phyloP scores from a whole-genome alignment of 768 basidiomycete genomes.

The Podaxis sp. region DNA sequence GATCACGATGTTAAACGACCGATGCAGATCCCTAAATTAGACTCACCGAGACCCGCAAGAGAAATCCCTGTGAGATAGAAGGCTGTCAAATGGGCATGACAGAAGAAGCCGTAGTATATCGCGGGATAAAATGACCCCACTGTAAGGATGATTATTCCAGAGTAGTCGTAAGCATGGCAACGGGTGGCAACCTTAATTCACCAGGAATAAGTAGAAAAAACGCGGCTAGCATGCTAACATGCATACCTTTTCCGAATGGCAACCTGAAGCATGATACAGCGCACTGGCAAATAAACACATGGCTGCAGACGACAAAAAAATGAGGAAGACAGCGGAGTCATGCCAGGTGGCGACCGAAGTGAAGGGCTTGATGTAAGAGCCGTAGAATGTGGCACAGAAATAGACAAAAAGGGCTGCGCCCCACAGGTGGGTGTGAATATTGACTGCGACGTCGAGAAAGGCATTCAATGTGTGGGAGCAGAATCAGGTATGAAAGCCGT shows the following conservation, averaged over 20 bases:
- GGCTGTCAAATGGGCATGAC: slow-evolving; percentile 50
- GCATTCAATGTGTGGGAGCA: slow-evolving; percentile 13
- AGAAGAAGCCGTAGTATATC: slow-evolving; percentile 79
- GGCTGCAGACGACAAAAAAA: slow-evolving; percentile 72
- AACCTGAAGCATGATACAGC: slow-evolving; percentile 67
- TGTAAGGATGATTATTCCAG: slow-evolving; percentile 77
- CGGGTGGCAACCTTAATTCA: slow-evolving; percentile 48
- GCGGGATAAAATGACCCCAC: slow-evolving; percentile 79
- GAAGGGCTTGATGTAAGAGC: slow-evolving; percentile 43
- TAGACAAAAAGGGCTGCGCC: slow-evolving; percentile 61
- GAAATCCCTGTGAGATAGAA: slow-evolving; percentile 55
- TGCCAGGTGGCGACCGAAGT: slow-evolving; percentile 55
- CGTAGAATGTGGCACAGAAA: slow-evolving; percentile 52
- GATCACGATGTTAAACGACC: slow-evolving; percentile 18
- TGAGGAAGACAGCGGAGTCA: slow-evolving; percentile 56
- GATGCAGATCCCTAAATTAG: slow-evolving; percentile 21
- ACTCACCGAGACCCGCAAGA: slow-evolving; percentile 58
- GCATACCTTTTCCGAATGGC: slow-evolving; percentile 69
- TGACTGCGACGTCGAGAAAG: slow-evolving; percentile 46
- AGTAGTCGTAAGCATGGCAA: slow-evolving; percentile 72
- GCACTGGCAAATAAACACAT: slow-evolving; percentile 73
- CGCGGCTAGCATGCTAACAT: slow-evolving; percentile 18
- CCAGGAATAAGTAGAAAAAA: slow-evolving; percentile 16
- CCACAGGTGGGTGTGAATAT: slow-evolving; percentile 82
- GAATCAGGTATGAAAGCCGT: slow-evolving; percentile 11